Percentiles rank a stretch among this genome's conserved stretches.
Evolutionary conservation across 768 basidiomycete species (phyloP).

Genomic region (Pilatotrama ljubarskyi): DNA sequence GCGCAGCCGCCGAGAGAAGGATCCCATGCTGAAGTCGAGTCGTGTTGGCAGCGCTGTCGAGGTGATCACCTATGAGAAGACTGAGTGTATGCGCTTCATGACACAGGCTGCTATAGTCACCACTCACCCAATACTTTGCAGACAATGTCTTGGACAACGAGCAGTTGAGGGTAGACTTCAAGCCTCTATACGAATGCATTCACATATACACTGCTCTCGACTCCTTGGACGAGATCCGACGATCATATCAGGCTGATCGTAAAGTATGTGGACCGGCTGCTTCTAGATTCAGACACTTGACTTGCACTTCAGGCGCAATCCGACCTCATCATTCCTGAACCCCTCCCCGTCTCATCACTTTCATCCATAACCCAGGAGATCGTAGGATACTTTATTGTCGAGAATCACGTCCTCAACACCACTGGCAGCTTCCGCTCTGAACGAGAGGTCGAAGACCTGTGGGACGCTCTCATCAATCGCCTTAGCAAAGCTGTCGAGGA

Average conservation of each 20-base stretch:
- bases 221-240: slow-evolving; percentile 85
- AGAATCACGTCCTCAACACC: slow-evolving; percentile 87
- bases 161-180: slow-evolving; percentile 86
- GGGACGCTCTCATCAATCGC: slow-evolving; percentile 81
- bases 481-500: slow-evolving; percentile 72
- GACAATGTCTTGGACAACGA: slow-evolving; percentile 94
- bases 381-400: slow-evolving; percentile 96
- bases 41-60: slow-evolving; percentile 92
- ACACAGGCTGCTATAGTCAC: neutral
- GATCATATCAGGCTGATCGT: slow-evolving; percentile 95
- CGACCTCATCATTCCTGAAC: slow-evolving; percentile 83
- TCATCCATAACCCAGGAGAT: slow-evolving; percentile 87
- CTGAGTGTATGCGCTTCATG: slow-evolving; percentile 69
- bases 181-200: slow-evolving; percentile 93
- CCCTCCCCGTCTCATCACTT: slow-evolving; percentile 65
- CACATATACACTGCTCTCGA: slow-evolving; percentile 94
- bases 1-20: slow-evolving; percentile 81
- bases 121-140: slow-evolving; percentile 32
- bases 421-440: slow-evolving; percentile 89
- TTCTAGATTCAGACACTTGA: neutral
- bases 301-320: slow-evolving; percentile 78
- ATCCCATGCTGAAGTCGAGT: slow-evolving; percentile 71
- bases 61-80: slow-evolving; percentile 88
- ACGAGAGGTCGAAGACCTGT: slow-evolving; percentile 90
- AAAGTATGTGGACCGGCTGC: slow-evolving; percentile 53